Evolutionary conservation across 83 land plant genomes (phyloP).

Genomic region (Diphasiastrum complanatum): DNA sequence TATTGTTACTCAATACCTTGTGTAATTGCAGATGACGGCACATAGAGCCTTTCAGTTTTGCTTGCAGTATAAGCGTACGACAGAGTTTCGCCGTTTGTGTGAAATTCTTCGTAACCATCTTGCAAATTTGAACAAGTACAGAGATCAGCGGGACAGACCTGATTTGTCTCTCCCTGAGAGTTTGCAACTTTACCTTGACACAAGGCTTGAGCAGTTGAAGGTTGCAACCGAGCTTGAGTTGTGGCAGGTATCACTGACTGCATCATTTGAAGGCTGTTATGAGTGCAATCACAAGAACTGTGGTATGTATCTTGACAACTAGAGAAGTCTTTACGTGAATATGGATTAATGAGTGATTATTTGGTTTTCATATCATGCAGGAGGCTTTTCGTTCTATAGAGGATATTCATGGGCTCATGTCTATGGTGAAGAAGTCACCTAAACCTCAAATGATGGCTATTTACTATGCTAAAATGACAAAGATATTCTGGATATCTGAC

Average conservation of each 20-base stretch:
- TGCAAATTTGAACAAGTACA: constrained; percentile 73
- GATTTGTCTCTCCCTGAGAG: constrained; percentile 82
- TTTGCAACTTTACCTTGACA: constrained; percentile 79
- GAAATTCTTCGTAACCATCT: constrained; percentile 89
- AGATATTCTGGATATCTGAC: constrained; percentile 74
- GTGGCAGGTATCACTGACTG: constrained; percentile 64
- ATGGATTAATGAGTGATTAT: no score
- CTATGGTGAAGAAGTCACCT: constrained; percentile 83
- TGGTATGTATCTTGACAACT: no score
- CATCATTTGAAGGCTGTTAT: neutral
- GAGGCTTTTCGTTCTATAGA: constrained; percentile 91
- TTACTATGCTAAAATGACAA: constrained; percentile 80
- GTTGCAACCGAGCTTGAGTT: constrained; percentile 88
- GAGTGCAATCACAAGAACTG: no score
- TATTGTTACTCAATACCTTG: no score
- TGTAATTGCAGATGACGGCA: constrained; percentile 70
- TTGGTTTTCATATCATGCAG: constrained; percentile 31
- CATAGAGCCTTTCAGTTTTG: constrained; percentile 94
- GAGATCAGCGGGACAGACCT: constrained; percentile 91
- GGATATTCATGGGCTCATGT: constrained; percentile 95
- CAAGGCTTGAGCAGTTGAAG: constrained; percentile 90
- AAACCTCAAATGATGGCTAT: constrained; percentile 87
- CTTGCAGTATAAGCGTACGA: constrained; percentile 86
- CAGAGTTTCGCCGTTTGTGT: constrained; percentile 87
- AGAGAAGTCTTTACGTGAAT: no score